Percentiles rank a stretch among this genome's conserved stretches.
phyloP scores from a whole-genome alignment of 176 grass and related monocot species.

The Rhynchospora tenuis region DNA sequence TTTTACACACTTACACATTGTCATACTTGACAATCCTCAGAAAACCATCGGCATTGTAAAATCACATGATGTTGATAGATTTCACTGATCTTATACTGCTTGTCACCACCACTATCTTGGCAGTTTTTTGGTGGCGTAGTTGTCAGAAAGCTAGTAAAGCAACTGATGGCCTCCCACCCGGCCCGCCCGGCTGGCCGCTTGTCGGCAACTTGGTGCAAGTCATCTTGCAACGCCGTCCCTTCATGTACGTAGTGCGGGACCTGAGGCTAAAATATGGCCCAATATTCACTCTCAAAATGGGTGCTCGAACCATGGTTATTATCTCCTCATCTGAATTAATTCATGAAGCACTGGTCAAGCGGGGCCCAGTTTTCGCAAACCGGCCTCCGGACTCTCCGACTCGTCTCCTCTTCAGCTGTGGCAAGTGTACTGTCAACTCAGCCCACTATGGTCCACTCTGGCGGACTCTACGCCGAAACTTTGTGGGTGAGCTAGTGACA shows the following conservation, averaged over 20 bases:
- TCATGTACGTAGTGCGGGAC: slow-evolving; percentile 97
- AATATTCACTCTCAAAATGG: slow-evolving; percentile 99
- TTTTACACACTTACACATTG: neutral
- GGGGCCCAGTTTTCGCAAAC: slow-evolving; percentile 76
- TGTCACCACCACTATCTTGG: slow-evolving; percentile 32
- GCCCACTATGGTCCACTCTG: slow-evolving; percentile 75
- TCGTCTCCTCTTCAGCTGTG: slow-evolving; percentile 82
- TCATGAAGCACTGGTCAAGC: slow-evolving; percentile 88
- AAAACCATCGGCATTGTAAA: neutral
- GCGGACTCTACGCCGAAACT: slow-evolving; percentile 84
- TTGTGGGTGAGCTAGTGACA: slow-evolving; percentile 79
- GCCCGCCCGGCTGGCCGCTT: slow-evolving; percentile 81
- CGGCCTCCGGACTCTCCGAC: slow-evolving; percentile 76
- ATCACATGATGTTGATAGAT: slow-evolving; percentile 29
- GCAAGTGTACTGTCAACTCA: slow-evolving; percentile 96
- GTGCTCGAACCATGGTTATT: slow-evolving; percentile 74
- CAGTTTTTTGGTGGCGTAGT: slow-evolving; percentile 61
- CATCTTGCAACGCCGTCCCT: slow-evolving; percentile 69
- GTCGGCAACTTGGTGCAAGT: slow-evolving; percentile 97
- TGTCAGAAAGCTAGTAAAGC: slow-evolving; percentile 44
- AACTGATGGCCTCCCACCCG: slow-evolving; percentile 55
- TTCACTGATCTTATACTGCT: slow-evolving; percentile 51
- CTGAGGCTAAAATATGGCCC: slow-evolving; percentile 68
- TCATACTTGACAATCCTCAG: neutral
- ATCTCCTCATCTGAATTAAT: slow-evolving; percentile 76